Evolutionary conservation across 352 stramenopile genomes (phyloP).

Genomic region (Phytophthora brassicae): DNA sequence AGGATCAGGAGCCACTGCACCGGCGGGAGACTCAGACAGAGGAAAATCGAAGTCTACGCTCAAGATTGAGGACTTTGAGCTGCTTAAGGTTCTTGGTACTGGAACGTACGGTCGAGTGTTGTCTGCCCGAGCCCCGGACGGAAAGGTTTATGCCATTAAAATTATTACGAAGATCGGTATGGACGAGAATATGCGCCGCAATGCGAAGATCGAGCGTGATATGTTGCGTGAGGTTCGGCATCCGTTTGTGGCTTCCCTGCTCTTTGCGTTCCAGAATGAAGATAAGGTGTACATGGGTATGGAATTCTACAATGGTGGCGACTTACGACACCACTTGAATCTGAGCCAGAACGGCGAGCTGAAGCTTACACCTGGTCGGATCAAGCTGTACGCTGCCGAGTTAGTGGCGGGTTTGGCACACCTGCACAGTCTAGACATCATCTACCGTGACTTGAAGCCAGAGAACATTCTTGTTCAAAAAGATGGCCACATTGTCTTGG

Average conservation of each 20-base stretch:
- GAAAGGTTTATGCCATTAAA: conserved; percentile 86
- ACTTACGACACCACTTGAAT: conserved; percentile 89
- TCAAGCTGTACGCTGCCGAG: conserved; percentile 87
- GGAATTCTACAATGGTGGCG: conserved; percentile 98
- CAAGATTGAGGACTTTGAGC: conserved; percentile 87
- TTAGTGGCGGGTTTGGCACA: conserved; percentile 82
- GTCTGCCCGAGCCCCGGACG: conserved; percentile 65
- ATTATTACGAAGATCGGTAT: conserved; percentile 90
- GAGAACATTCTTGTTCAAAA: conserved; percentile 91
- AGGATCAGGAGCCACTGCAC: conserved; percentile 14
- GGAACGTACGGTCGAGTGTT: conserved; percentile 85
- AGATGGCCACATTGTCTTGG: conserved; percentile 88
- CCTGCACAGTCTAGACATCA: conserved; percentile 86
- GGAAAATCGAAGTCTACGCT: conserved; percentile 81
- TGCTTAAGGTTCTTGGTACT: conserved; percentile 83
- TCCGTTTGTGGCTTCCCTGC: conserved; percentile 96
- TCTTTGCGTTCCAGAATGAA: conserved; percentile 97
- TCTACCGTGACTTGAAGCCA: conserved; percentile 91
- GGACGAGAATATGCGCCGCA: conserved; percentile 78
- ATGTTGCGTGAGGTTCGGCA: conserved; percentile 95
- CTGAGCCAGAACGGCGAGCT: conserved; percentile 66
- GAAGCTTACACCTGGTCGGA: conserved; percentile 63
- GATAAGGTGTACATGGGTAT: conserved; percentile 99
- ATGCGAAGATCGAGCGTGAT: conserved; percentile 92
- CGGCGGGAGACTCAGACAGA: conserved; percentile 33